Evolutionary conservation across 78 protist species (phyloP).

Genomic region (Andalucia godoyi): DNA sequence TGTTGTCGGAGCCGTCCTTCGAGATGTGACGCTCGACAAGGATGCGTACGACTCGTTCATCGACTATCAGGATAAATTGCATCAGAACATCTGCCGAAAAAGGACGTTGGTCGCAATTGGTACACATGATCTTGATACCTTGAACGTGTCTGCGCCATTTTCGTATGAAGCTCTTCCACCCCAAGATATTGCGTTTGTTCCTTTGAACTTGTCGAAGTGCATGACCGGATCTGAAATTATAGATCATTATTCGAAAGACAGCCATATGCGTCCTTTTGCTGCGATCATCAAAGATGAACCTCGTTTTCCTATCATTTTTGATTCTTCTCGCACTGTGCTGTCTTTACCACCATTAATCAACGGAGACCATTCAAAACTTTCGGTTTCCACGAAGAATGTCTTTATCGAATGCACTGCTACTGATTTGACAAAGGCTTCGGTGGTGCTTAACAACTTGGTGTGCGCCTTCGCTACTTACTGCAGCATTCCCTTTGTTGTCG

Average conservation of each 20-base stretch:
- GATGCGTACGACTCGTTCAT: slow-evolving; percentile 81
- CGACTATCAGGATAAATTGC: slow-evolving; percentile 95
- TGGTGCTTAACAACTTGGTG: slow-evolving; percentile 82
- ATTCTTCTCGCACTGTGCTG: slow-evolving; percentile 54
- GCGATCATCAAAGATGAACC: slow-evolving; percentile 49
- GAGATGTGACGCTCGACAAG: slow-evolving; percentile 64
- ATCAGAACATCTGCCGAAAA: slow-evolving; percentile 83
- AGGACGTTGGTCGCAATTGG: slow-evolving; percentile 97
- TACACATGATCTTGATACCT: slow-evolving; percentile 98
- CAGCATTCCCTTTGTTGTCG: slow-evolving; percentile 29
- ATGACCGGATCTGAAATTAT: slow-evolving; percentile 32
- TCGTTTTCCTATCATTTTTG: slow-evolving; percentile 81
- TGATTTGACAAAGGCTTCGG: slow-evolving; percentile 83
- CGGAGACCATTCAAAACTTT: slow-evolving; percentile 88
- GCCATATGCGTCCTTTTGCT: slow-evolving; percentile 24
- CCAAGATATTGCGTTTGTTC: slow-evolving; percentile 77
- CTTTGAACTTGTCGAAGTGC: slow-evolving; percentile 52
- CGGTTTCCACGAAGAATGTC: slow-evolving; percentile 79
- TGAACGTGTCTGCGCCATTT: slow-evolving; percentile 82
- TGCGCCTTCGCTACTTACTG: slow-evolving; percentile 79
- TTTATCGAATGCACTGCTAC: slow-evolving; percentile 96
- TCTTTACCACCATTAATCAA: slow-evolving; percentile 99
- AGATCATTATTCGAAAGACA: slow-evolving; percentile 15
- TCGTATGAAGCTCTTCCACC: slow-evolving; percentile 72
- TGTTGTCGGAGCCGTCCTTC: slow-evolving; percentile 90